Evolutionary conservation across 495 filamentous ascomycete genomes (phyloP), one percentile per base, ranked within the genome.

Genomic region (Penicillium robsamsonii): DNA sequence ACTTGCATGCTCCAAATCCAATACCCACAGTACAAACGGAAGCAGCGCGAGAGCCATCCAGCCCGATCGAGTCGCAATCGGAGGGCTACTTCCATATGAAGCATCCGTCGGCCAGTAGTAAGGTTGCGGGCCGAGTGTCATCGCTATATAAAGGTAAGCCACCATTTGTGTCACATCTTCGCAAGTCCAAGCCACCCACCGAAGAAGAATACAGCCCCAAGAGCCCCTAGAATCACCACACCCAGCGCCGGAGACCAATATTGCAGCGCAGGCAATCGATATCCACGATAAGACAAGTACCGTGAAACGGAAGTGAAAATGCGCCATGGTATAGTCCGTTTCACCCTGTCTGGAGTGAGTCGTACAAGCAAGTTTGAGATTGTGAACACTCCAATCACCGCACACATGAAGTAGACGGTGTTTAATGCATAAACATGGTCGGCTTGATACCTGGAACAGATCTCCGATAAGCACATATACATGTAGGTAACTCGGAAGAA

Each of bases 91-190:
- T 29, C 80, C 81, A 55, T 72, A 83, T 11, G 58, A 69, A n/a
- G 74, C 54, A n/a, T 64, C 70, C 22, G 75, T 79, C 3, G 81
- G 76, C 79, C 82, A 84, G 66, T 85, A 85, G 56, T 84, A 84
- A 2, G 82, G 82, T 38, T 76, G 56, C 3, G 81, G 77, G 18
- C 71, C 74, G 8, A 84, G 65, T 1, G 70, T 76, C 78, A 82
- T 75, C 33, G 67, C 74, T 81, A 60, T 40, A 6, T 35, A 27
- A 10, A 7, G 31, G 13, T 33, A 17, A 46, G 37, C 53, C 17
- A 55, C 54, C 38, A 22, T 50, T 22, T 22, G 13, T 30, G 13
- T 29, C 41, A 29, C 27, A 43, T 11, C 15, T 63, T 63, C 43
- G 71, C 11, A 25, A 7, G 22, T 78, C 45, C 27, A 18, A 11